Percentiles rank a stretch among this genome's conserved stretches.
Conservation (phyloP, 495 filamentous ascomycete genomes). For the Lasiosphaeria miniovina region DNA sequence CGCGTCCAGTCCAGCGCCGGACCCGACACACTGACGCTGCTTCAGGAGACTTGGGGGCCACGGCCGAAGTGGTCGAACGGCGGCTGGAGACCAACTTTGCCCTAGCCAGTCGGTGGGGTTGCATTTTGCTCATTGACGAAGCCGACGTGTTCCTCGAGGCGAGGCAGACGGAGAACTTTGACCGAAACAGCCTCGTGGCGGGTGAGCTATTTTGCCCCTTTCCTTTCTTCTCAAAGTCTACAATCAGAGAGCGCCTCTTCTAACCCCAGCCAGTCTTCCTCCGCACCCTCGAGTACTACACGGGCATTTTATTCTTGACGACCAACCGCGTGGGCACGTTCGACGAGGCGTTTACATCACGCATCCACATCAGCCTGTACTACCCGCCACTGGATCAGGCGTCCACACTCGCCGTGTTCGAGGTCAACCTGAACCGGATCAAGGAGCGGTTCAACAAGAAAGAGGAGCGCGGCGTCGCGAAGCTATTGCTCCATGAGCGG, state of each 20-base stretch:
- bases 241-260: too few relatives aligned
- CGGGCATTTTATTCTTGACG: conserved; percentile 57
- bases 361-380: conserved; percentile 50
- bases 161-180: conserved; percentile 29
- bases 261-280: conserved; percentile 39
- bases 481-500: not conserved
- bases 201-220: conserved; percentile 26
- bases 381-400: conserved; percentile 31
- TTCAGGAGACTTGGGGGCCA: conserved; percentile 37
- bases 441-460: conserved; percentile 5
- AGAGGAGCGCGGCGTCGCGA: not conserved
- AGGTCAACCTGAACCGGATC: conserved; percentile 17
- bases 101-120: conserved; percentile 41
- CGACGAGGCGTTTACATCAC: conserved; percentile 53
- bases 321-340: conserved; percentile 53
- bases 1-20: too few relatives aligned
- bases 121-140: conserved; percentile 43
- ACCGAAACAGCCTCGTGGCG: conserved; percentile 49
- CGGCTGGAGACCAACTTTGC: conserved; percentile 38
- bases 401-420: conserved; percentile 17
- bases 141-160: conserved; percentile 40
- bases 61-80: conserved; percentile 35
- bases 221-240: too few relatives aligned
- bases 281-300: conserved; percentile 56
- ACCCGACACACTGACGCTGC: not conserved